phyloP scores from a whole-genome alignment of 2,329 filamentous ascomycete species.

The Mariannaea sp. region DNA sequence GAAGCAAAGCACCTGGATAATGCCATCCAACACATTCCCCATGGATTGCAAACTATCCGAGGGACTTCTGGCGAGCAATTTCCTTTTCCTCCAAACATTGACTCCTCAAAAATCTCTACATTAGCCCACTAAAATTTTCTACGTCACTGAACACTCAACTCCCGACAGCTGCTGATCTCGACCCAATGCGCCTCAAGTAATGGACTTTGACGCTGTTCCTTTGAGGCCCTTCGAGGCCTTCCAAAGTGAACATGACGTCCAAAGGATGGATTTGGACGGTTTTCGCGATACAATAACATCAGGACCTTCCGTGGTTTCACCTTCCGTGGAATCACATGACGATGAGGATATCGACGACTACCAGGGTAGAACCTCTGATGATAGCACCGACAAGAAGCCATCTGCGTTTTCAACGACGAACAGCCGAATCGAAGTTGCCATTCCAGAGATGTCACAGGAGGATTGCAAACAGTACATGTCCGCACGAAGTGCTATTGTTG shows the following conservation, averaged over 20 bases:
- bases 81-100: no score
- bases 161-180: neutral
- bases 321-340: neutral
- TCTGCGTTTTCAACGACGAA: neutral
- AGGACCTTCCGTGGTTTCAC: neutral
- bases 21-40: no score
- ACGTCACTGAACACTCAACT: constrained; percentile 11
- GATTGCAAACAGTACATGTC: constrained; percentile 39
- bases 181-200: constrained; percentile 14
- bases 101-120: no score
- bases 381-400: neutral
- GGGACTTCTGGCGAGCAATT: no score
- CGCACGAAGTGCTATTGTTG: constrained; percentile 45
- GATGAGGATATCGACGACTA: neutral
- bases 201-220: constrained; percentile 23
- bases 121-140: neutral
- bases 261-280: constrained; percentile 14
- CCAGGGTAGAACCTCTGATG: neutral
- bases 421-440: constrained; percentile 38
- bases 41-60: no score
- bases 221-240: constrained; percentile 14
- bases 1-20: no score
- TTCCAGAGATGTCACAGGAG: constrained; percentile 37
- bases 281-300: constrained; percentile 17
- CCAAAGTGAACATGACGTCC: neutral